Evolutionary conservation across 805 yeast genomes (phyloP).

Genomic region (Barnettozyma sucrosica): DNA sequence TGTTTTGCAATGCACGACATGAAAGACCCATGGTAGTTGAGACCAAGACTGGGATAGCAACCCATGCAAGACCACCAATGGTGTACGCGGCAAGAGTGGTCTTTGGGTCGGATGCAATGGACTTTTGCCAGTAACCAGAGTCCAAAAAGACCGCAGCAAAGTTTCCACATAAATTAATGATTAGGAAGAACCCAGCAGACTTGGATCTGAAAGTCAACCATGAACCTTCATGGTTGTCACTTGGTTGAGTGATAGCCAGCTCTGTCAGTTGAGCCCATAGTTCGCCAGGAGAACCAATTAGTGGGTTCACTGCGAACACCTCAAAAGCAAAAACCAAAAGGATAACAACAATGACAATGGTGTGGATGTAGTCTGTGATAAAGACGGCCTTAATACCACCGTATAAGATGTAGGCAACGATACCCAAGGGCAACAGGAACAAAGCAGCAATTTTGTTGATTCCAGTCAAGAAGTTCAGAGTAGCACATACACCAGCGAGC

Average conservation of each 20-base stretch:
- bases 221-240: conserved; percentile 74
- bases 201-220: conserved; percentile 83
- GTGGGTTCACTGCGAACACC: conserved; percentile 62
- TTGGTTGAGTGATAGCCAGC: conserved; percentile 57
- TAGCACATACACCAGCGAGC: conserved; percentile 85
- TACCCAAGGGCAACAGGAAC: conserved; percentile 77
- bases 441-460: conserved; percentile 78
- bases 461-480: conserved; percentile 75
- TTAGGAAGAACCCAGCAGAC: conserved; percentile 84
- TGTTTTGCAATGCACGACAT: conserved; percentile 63
- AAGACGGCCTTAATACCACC: conserved; percentile 85
- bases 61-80: conserved; percentile 87
- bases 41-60: conserved; percentile 78
- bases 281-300: conserved; percentile 74
- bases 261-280: conserved; percentile 71
- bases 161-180: conserved; percentile 83
- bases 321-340: conserved; percentile 77
- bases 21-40: conserved; percentile 88
- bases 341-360: conserved; percentile 72
- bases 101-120: conserved; percentile 78
- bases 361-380: conserved; percentile 74
- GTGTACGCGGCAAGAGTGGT: conserved; percentile 86
- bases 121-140: conserved; percentile 85
- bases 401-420: conserved; percentile 63
- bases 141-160: conserved; percentile 86